Evolutionary conservation across 305 asterid genomes (phyloP), one percentile per base, ranked within the genome.

Genomic region (Solanum hybrid): DNA sequence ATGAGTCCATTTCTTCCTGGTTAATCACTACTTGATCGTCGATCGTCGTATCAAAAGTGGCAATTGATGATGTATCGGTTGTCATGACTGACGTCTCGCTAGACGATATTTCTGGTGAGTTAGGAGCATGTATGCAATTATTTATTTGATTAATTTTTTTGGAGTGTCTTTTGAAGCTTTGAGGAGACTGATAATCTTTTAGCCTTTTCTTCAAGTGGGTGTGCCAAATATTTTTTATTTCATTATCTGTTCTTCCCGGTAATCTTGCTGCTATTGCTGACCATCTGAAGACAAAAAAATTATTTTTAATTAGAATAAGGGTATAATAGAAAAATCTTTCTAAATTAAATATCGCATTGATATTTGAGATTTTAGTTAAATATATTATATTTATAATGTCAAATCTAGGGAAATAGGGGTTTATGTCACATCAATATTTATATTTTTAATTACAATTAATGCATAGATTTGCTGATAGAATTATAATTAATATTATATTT

Each of bases 191-290:
- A 31, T 85, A n/a, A 77, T 76, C 45, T 31, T 78, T 64, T 4
- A 88, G 85, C 78, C 45, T 90, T 71, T 87, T 91, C 88, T 91
- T 91, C 90, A 91, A 91, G 85, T 91, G 93, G 69, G 91, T 89
- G 42, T 91, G 77, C 92, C 92, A 91, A 40, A 78, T 88, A 87
- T 91, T 91, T n/a, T 91, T 91, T 64, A 91, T 89, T 69, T 91
- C 93, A 29, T 91, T 91, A 64, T 91, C 93, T 17, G 93, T 91
- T 87, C 92, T 56, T 35, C 93, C 93, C 0, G 92, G 90, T 27
- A 91, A 35, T 40, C 60, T 91, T 14, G 91, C 85, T 37, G 93
- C 92, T 64, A 91, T 91, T 75, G 92, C 90, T 6, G 92, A 87
- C 93, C 93, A 91, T 90, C 93, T 91, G 71, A 34, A 29, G 7